Conservation (phyloP, 1,284 basidiomycete species). For the Papiliotrema laurentii region DNA sequence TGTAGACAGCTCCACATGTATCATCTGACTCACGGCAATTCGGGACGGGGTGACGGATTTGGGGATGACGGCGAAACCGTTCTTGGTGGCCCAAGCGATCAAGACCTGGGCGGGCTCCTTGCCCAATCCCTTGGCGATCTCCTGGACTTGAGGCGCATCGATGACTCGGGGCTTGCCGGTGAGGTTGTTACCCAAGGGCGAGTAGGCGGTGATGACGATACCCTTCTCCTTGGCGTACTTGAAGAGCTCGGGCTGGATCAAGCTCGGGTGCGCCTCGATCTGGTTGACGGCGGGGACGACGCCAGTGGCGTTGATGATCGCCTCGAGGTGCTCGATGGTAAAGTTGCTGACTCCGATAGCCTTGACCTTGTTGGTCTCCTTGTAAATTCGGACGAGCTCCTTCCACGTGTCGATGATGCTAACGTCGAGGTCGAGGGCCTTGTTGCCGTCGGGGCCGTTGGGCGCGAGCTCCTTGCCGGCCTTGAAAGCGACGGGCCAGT, state of each 20-base stretch:
- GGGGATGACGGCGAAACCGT: constrained; percentile 66
- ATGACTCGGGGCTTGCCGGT: constrained; percentile 34
- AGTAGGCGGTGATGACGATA: constrained; percentile 79
- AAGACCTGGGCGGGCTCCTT: constrained; percentile 65
- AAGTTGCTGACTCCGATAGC: constrained; percentile 70
- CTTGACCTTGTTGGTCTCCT: constrained; percentile 37
- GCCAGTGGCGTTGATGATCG: constrained; percentile 67
- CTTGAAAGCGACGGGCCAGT: constrained; percentile 79
- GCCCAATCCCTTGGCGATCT: constrained; percentile 57
- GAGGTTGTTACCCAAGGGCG: constrained; percentile 66
- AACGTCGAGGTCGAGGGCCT: constrained; percentile 23
- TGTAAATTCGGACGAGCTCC: constrained; percentile 40
- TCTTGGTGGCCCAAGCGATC: constrained; percentile 62
- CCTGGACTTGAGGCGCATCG: constrained; percentile 54
- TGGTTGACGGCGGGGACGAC: constrained; percentile 76
- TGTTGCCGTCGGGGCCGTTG: constrained; percentile 14
- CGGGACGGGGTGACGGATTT: constrained; percentile 57
- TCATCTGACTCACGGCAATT: constrained; percentile 46
- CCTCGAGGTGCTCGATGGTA: constrained; percentile 61
- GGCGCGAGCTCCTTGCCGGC: constrained; percentile 53
- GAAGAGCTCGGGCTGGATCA: constrained; percentile 40
- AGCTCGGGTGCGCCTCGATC: constrained; percentile 72
- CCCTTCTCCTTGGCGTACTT: constrained; percentile 58
- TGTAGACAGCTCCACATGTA: not conserved
- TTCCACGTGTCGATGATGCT: constrained; percentile 37